Conservation (phyloP, 805 yeast species). For the Metahyphopichia silvanorum region DNA sequence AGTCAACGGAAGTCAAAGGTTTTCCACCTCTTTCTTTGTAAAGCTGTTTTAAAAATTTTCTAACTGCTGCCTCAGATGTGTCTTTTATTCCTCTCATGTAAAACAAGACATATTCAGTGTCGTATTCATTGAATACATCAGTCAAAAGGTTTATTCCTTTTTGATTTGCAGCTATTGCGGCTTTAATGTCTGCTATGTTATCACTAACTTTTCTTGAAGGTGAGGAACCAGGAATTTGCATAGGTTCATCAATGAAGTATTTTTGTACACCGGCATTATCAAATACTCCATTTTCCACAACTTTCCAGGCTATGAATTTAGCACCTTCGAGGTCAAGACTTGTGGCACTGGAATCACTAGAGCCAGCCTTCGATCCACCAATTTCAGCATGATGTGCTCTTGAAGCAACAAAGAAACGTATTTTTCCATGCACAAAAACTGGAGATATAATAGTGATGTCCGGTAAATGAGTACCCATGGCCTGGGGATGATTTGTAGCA, state of each 20-base stretch:
- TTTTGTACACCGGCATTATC: constrained; percentile 8
- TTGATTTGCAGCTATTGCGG: constrained; percentile 83
- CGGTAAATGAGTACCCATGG: constrained; percentile 86
- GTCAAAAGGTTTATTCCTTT: constrained; percentile 70
- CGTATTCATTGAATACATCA: constrained; percentile 59
- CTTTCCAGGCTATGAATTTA: constrained; percentile 14
- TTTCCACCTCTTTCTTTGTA: constrained; percentile 42
- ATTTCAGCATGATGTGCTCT: constrained; percentile 22
- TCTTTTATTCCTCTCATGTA: constrained; percentile 83
- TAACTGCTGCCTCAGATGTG: constrained; percentile 74
- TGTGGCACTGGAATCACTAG: constrained; percentile 14
- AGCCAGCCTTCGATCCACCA: constrained; percentile 20
- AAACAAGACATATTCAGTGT: constrained; percentile 54
- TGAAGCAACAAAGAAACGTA: constrained; percentile 13
- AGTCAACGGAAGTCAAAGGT: constrained; percentile 18
- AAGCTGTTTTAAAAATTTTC: constrained; percentile 22
- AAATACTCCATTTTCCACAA: constrained; percentile 13
- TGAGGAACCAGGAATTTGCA: constrained; percentile 16
- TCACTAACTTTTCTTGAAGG: constrained; percentile 17
- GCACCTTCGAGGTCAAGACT: constrained; percentile 18
- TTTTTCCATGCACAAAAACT: constrained; percentile 12
- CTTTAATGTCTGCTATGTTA: constrained; percentile 56
- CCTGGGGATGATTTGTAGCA: constrained; percentile 76
- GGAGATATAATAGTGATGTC: constrained; percentile 40
- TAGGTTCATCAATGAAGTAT: constrained; percentile 11